A percentile compares a stretch with the other conserved stretches of the same genome.
Evolutionary conservation across 1,284 basidiomycete genomes (phyloP).

Genomic region (Fomitopsis schrenkii): DNA sequence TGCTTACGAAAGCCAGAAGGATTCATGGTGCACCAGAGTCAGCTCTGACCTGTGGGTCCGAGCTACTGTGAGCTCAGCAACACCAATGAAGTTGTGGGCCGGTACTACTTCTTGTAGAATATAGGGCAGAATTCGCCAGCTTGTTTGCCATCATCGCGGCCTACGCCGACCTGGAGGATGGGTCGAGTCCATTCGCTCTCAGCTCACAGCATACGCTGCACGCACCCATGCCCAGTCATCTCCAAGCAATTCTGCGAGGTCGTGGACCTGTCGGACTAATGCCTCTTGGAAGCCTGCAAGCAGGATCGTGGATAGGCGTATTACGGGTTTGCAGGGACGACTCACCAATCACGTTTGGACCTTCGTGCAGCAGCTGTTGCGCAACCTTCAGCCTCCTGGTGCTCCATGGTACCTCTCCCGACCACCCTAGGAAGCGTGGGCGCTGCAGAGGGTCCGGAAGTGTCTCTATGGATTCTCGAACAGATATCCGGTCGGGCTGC

Average conservation of each 20-base stretch:
- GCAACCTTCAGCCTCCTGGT: constrained; percentile 39
- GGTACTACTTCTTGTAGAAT: constrained; percentile 50
- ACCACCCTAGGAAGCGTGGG: constrained; percentile 29
- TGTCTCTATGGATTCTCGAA: constrained; percentile 39
- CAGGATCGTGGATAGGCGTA: neutral
- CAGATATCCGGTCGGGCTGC: constrained; percentile 44
- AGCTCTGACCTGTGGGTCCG: constrained; percentile 30
- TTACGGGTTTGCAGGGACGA: neutral
- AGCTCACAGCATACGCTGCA: neutral
- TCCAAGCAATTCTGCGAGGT: constrained; percentile 54
- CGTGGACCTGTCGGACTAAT: constrained; percentile 53
- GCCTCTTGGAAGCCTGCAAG: constrained; percentile 58
- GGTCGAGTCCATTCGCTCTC: neutral
- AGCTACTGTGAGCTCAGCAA: neutral
- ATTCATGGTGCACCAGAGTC: constrained; percentile 39
- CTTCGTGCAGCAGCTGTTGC: constrained; percentile 29
- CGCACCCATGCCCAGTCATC: constrained; percentile 48
- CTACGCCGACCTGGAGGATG: constrained; percentile 48
- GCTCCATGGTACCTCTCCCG: constrained; percentile 46
- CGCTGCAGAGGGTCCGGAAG: constrained; percentile 39
- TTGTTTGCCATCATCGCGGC: constrained; percentile 53
- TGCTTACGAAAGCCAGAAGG: constrained; percentile 52
- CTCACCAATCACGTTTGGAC: neutral
- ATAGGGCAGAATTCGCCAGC: constrained; percentile 64
- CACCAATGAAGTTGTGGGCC: too few relatives aligned